phyloP scores from a whole-genome alignment of 352 stramenopile species.

The Blastocystis sp. region DNA sequence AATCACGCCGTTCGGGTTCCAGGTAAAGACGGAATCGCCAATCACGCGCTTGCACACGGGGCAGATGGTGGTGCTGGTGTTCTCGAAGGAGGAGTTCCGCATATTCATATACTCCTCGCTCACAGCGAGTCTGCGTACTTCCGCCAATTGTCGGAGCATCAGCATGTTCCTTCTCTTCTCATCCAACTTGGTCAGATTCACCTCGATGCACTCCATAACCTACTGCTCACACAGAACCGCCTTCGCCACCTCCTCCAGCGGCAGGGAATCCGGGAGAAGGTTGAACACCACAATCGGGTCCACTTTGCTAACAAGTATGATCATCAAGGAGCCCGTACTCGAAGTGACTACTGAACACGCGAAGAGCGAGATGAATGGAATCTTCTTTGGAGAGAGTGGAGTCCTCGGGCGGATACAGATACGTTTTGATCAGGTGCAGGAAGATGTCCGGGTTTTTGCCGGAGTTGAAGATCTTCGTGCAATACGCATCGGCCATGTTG shows the following conservation, averaged over 20 bases:
- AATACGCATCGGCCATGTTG: constrained; percentile 41
- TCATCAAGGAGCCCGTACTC: background rate
- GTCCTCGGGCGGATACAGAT: constrained; percentile 1
- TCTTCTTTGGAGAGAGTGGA: background rate
- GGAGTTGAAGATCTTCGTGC: background rate
- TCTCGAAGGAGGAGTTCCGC: background rate
- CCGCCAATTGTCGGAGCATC: constrained; percentile 26
- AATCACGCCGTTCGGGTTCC: background rate
- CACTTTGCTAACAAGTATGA: background rate
- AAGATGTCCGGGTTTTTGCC: constrained; percentile 11
- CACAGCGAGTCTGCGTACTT: background rate
- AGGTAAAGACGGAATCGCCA: constrained; percentile 38
- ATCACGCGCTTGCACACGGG: background rate
- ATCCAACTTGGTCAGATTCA: background rate
- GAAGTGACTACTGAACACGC: constrained; percentile 23
- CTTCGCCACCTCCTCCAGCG: background rate
- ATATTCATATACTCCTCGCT: constrained; percentile 23
- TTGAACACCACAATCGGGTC: background rate
- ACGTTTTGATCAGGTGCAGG: constrained; percentile 22
- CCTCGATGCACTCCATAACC: constrained; percentile 25
- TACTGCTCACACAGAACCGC: background rate
- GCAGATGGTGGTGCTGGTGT: background rate
- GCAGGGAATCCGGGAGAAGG: constrained; percentile 9
- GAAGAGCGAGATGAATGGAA: background rate
- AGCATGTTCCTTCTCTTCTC: background rate